Base-by-base conservation (phyloP, 805 yeast genomes). In the Candida endomychidarum region DNA sequence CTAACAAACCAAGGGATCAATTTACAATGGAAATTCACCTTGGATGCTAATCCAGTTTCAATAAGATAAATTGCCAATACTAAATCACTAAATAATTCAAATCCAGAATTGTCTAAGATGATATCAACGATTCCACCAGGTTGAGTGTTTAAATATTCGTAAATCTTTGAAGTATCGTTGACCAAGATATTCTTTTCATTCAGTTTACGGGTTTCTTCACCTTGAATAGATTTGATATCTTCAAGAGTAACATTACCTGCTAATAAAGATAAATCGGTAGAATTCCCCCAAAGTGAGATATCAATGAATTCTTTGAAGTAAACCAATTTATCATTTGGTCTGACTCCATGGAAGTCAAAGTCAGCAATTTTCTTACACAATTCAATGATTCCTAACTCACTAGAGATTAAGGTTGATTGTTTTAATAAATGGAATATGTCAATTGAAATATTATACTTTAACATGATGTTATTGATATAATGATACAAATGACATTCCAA, bases 1-100 rank as follows among this genome's bases (percentile, higher is more conserved):
- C 96, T 86, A 14, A 93, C 98, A 83, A 93, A 91, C 95, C 98
- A 93, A 23, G 98, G 97, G 44, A 89, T 77, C 37, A 80, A 78
- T 61, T 93, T 93, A 48, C 95, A 88, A 61, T 93, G 99, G 46
- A 90, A 70, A 14, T 80, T 82, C 45, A 91, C 78, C 41, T 75
- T 67, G 16, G 69, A 65, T 11, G 78, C 81, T 16, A 90, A 58
- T n/a, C 77, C 75, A 11, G 86, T 63, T 51, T 90, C 95, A 17
- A 93, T 54, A 30, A 63, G 52, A 41, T 67, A 67, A 26, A 63
- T 45, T 7, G 57, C 53, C 37, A 65, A 54, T 7, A 58, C 49
- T 37, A 61, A 52, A 42, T 61, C 66, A 40, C 63, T 54, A 45
- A 81, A 93, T 33, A 93, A 75, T 65, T 93, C 99, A 57, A 93